A percentile compares a stretch with the other conserved stretches of the same genome.
Conservation (phyloP, 1,284 basidiomycete genomes). For the Malassezia yamatoensis region DNA sequence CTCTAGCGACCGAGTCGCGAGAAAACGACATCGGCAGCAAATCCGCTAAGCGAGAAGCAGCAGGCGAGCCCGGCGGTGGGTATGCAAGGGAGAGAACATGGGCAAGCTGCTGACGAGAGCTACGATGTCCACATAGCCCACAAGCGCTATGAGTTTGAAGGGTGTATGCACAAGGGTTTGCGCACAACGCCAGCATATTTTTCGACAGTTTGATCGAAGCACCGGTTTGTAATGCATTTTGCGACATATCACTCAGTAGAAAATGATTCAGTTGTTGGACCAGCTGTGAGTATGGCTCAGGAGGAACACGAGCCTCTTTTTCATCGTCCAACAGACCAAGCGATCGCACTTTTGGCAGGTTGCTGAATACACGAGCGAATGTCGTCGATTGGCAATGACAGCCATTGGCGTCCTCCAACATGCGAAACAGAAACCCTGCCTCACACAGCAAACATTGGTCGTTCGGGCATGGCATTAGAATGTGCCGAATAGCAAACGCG, state of each 20-base stretch:
- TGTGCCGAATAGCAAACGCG: conserved; percentile 76
- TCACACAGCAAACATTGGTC: conserved; percentile 93
- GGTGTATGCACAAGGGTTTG: conserved; percentile 19
- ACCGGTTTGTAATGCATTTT: conserved; percentile 20
- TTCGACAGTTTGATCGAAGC: not conserved
- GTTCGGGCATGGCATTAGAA: conserved; percentile 62
- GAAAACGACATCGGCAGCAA: conserved; percentile 68
- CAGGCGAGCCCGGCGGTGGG: conserved; percentile 57
- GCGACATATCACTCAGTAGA: conserved; percentile 58
- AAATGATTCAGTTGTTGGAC: conserved; percentile 94
- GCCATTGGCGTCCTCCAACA: conserved; percentile 88
- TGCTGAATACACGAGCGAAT: conserved; percentile 84
- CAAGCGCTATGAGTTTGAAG: conserved; percentile 56
- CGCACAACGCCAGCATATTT: conserved; percentile 4
- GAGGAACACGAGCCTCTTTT: conserved; percentile 53
- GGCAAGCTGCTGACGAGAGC: conserved; percentile 27
- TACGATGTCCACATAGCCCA: conserved; percentile 67
- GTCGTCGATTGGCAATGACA: conserved; percentile 94
- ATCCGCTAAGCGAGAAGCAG: conserved; percentile 52
- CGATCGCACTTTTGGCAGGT: conserved; percentile 62
- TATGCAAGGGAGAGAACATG: conserved; percentile 68
- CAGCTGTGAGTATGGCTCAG: conserved; percentile 61
- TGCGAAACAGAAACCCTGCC: conserved; percentile 83
- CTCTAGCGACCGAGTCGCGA: conserved; percentile 71
- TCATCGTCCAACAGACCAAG: conserved; percentile 85